Evolutionary conservation across 2,329 filamentous ascomycete species (phyloP).

Genomic region (Penicillium brasilianum): DNA sequence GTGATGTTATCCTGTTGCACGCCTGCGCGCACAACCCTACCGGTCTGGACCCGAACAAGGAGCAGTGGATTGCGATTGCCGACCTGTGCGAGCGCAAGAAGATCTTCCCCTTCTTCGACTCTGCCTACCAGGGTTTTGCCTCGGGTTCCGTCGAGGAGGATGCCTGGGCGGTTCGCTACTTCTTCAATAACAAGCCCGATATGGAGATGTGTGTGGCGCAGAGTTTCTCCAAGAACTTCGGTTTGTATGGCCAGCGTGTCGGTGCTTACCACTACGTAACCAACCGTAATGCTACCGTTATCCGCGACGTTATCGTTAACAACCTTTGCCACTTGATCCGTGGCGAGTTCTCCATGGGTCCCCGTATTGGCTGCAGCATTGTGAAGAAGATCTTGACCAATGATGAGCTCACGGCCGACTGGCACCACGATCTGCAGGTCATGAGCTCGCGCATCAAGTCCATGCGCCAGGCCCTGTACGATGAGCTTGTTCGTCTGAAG

Average conservation of each 20-base stretch:
- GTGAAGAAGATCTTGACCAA: constrained; percentile 82
- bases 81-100: constrained; percentile 75
- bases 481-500: constrained; percentile 78
- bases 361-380: constrained; percentile 85
- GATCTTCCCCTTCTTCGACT: constrained; percentile 98
- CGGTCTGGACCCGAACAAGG: constrained; percentile 86
- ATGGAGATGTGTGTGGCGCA: constrained; percentile 68
- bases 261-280: constrained; percentile 79
- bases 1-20: constrained; percentile 86
- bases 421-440: constrained; percentile 84
- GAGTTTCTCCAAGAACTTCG: constrained; percentile 69
- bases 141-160: constrained; percentile 85
- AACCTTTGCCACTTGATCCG: constrained; percentile 48
- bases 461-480: constrained; percentile 80
- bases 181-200: constrained; percentile 75
- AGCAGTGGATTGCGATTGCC: constrained; percentile 91
- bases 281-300: constrained; percentile 35
- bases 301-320: constrained; percentile 41
- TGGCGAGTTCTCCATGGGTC: constrained; percentile 58
- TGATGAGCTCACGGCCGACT: constrained; percentile 76
- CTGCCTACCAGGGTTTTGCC: constrained; percentile 95
- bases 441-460: constrained; percentile 94
- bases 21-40: constrained; percentile 98
- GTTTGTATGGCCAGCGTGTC: constrained; percentile 92
- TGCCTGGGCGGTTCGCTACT: constrained; percentile 87